Evolutionary conservation across 2,329 filamentous ascomycete genomes (phyloP).

Genomic region (Fusarium compactum): DNA sequence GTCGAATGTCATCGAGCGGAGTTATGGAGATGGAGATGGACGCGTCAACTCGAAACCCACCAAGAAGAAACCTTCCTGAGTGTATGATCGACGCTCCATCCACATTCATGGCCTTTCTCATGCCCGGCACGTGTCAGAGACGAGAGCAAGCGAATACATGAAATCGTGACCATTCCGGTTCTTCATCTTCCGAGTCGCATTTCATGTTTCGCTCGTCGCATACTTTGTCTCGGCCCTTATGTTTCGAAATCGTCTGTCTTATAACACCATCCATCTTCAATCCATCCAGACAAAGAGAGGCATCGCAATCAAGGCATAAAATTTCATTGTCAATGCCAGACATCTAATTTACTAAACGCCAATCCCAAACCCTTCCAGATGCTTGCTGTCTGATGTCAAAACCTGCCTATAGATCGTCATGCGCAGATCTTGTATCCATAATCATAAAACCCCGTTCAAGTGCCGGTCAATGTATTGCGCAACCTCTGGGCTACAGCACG

Average conservation of each 20-base stretch:
- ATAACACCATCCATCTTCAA: neutral
- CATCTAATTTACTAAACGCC: slow-evolving; percentile 30
- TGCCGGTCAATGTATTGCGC: slow-evolving; percentile 8
- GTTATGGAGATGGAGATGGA: slow-evolving; percentile 15
- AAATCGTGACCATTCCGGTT: slow-evolving; percentile 28
- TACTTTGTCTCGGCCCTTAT: slow-evolving; percentile 8
- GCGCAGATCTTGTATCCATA: slow-evolving; percentile 17
- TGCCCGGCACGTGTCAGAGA: slow-evolving; percentile 19
- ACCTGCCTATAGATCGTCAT: slow-evolving; percentile 20
- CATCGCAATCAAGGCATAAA: slow-evolving; percentile 14
- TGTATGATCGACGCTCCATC: slow-evolving; percentile 36
- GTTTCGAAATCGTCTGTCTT: slow-evolving; percentile 17
- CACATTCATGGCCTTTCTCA: slow-evolving; percentile 1
- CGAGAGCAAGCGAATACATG: slow-evolving; percentile 7
- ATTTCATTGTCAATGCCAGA: slow-evolving; percentile 26
- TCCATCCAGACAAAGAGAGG: slow-evolving; percentile 5
- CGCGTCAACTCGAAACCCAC: slow-evolving; percentile 41
- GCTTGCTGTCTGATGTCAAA: slow-evolving; percentile 9
- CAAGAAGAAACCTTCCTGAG: slow-evolving; percentile 9
- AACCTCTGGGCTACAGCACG: slow-evolving; percentile 41
- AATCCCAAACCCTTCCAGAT: slow-evolving; percentile 11
- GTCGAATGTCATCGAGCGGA: slow-evolving; percentile 13
- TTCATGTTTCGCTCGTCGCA: slow-evolving; percentile 25
- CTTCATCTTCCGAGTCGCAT: slow-evolving; percentile 35
- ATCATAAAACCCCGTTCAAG: slow-evolving; percentile 20